Evolutionary conservation across 257 asterid genomes (phyloP), one percentile per base, ranked within the genome.

Genomic region (Solanum tarijense): DNA sequence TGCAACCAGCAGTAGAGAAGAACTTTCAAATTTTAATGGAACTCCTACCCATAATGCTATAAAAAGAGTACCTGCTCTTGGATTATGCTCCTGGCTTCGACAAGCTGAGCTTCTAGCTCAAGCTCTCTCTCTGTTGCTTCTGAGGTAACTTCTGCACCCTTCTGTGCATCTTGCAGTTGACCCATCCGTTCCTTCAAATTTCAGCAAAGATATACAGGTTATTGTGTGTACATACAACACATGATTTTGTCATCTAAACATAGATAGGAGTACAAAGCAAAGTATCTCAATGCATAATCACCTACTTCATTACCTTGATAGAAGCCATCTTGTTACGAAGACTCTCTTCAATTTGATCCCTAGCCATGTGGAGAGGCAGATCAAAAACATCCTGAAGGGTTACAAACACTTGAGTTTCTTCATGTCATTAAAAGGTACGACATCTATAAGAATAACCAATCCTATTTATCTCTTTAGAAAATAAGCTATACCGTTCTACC

Each of bases 21-120:
- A 82, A 31, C 39, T 82, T 48, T 29, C 86, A 48, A 82, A 82
- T 82, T 82, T n/a, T 29, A 10, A 52, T 82, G 66, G 43, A 29
- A 82, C 21, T 82, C 43, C 86, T 29, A 48, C 86, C 39, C 86
- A 32, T 31, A 82, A 82, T 82, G 69, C 43, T 25, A 82, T 31
- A 82, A 10, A 82, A 82, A 82, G 43, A 27, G 72, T 90, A 97
- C 99, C 98, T 97, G 99, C 93, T 96, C 99, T 92, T 97, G 98
- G 90, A 97, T 96, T 89, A 97, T 97, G 94, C 95, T 96, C 93
- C 98, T 94, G 86, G 99, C 99, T 95, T 97, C 99, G 21, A 96
- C 99, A 76, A 97, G 98, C 91, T 97, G 99, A 91, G 99, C 99
- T 94, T 97, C 99, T 85, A 97, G 94, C 91, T 97, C 99, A 75